These are phyloP conservation scores for Vinca minor DNA, from an alignment of 257 asterid species.

Conservation along the genomic window DNA sequence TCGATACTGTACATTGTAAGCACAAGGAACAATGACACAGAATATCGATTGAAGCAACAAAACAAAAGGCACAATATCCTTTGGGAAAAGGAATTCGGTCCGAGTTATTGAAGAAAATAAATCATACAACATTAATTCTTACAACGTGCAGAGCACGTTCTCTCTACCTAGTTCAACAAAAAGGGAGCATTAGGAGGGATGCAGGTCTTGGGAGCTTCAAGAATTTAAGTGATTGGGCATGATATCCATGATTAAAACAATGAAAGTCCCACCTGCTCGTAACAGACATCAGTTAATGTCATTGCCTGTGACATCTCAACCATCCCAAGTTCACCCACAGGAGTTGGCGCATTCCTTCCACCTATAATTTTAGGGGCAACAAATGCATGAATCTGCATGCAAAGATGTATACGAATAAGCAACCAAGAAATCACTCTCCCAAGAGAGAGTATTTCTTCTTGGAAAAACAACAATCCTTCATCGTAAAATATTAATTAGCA, in stretches of 20 bases:
- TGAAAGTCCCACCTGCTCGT: constrained; percentile 62
- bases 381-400: constrained; percentile 79
- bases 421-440: not conserved
- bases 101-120: too few species aligned
- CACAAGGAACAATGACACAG: too few species aligned
- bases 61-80: too few species aligned
- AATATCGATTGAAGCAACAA: too few species aligned
- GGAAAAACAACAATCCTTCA: not conserved
- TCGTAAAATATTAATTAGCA: not conserved
- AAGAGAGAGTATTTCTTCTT: too few species aligned
- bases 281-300: constrained; percentile 65
- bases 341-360: constrained; percentile 87
- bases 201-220: not conserved
- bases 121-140: too few species aligned
- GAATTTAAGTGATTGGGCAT: not conserved
- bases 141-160: too few species aligned
- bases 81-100: too few species aligned
- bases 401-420: not conserved
- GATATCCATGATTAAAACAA: not conserved
- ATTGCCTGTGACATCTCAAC: constrained; percentile 98
- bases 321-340: constrained; percentile 98
- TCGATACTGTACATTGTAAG: too few species aligned
- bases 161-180: too few species aligned
- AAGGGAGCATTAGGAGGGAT: not conserved
- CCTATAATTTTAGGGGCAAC: constrained; percentile 96